Conservation (phyloP, 2,329 filamentous ascomycete species). For the Trichoderma arundinaceum region DNA sequence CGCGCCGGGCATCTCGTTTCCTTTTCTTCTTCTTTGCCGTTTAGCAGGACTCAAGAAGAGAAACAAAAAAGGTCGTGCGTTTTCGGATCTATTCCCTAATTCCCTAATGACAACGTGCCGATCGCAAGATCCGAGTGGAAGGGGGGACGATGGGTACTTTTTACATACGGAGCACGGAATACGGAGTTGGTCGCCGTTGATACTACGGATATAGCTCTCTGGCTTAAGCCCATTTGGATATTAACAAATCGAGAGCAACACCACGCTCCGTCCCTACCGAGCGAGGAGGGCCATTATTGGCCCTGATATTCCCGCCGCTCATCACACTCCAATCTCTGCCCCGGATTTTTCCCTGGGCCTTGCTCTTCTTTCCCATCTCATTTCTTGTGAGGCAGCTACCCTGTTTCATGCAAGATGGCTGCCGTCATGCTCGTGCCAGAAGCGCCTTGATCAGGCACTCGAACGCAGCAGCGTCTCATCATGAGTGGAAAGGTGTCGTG, state of each 20-base stretch:
- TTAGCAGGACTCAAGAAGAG: background rate
- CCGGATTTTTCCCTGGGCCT: slow-evolving; percentile 2
- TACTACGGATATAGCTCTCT: too few relatives aligned
- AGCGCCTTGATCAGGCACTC: background rate
- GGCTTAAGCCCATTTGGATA: too few relatives aligned
- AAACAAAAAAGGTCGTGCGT: background rate
- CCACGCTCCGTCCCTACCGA: too few relatives aligned
- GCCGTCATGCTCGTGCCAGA: slow-evolving; percentile 1
- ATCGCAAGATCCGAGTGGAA: slow-evolving; percentile 13
- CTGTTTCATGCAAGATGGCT: slow-evolving; percentile 16
- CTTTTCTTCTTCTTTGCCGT: background rate
- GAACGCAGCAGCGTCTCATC: background rate
- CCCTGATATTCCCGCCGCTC: too few relatives aligned
- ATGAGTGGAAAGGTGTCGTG: slow-evolving; percentile 5
- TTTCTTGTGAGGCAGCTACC: background rate
- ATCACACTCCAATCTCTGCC: slow-evolving; percentile 14
- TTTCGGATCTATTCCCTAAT: slow-evolving; percentile 7
- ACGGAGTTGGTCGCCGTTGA: too few relatives aligned
- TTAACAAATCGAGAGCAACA: too few relatives aligned
- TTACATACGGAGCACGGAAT: background rate
- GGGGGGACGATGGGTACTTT: background rate
- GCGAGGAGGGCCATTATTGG: too few relatives aligned
- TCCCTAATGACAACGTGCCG: background rate
- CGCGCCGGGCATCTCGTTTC: background rate
- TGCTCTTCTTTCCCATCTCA: background rate